phyloP scores from a whole-genome alignment of 257 asterid species.

The Mentha longifolia region DNA sequence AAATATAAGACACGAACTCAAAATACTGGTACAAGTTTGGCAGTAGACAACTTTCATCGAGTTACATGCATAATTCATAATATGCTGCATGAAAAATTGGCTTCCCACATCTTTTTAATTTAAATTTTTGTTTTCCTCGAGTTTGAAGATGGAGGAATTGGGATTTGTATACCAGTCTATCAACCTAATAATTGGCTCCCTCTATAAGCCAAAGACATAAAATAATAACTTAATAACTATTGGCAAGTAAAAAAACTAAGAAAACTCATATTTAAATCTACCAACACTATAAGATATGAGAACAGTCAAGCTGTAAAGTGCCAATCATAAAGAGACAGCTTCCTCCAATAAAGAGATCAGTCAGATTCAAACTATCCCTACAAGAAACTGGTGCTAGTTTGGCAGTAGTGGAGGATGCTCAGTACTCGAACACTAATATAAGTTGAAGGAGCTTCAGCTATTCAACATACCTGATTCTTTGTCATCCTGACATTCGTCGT shows the following conservation, averaged over 20 bases:
- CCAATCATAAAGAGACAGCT: conserved; percentile 14
- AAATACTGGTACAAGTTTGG: neutral
- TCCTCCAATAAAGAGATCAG: conserved; percentile 12
- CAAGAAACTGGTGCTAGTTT: neutral
- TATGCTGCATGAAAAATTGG: no score
- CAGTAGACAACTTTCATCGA: no score
- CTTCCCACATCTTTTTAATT: no score
- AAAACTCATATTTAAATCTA: neutral
- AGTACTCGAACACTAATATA: neutral
- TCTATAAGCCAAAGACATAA: neutral
- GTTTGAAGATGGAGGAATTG: no score
- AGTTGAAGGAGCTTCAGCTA: neutral
- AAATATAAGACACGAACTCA: neutral
- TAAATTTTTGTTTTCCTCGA: no score
- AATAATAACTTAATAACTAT: neutral
- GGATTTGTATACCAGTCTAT: no score
- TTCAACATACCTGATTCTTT: conserved; percentile 43
- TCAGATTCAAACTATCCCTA: neutral
- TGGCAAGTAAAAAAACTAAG: neutral
- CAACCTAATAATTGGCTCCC: neutral
- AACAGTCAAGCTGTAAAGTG: neutral
- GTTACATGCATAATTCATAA: no score
- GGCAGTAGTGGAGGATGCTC: neutral
- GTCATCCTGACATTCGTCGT: conserved; percentile 27
- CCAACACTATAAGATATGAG: neutral